Evolutionary conservation across 164 flowering plant genomes (phyloP).

Genomic region (Magnolia kwangsiensis): DNA sequence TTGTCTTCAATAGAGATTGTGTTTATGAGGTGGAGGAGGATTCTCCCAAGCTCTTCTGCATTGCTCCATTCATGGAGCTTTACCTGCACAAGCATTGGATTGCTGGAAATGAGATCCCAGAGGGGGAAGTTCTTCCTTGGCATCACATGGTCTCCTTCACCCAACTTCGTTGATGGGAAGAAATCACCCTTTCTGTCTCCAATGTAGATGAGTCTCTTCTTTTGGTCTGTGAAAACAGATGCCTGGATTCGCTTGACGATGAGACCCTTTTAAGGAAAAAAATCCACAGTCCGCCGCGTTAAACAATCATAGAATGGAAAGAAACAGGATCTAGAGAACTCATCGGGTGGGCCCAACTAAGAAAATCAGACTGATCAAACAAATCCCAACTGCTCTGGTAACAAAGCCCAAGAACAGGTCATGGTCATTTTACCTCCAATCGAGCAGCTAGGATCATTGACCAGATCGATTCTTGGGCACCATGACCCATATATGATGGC

Average conservation of each 20-base stretch:
- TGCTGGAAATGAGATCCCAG: conserved; percentile 38
- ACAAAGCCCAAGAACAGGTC: neutral
- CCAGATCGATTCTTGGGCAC: neutral
- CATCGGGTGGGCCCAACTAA: neutral
- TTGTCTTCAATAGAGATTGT: neutral
- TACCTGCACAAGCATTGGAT: conserved; percentile 48
- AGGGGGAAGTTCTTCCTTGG: conserved; percentile 73
- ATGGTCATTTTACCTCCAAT: neutral
- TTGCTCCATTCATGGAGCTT: conserved; percentile 64
- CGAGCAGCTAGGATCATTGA: neutral
- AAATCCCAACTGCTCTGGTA: neutral
- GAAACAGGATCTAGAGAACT: neutral
- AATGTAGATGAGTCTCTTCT: conserved; percentile 49
- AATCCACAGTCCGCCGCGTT: neutral
- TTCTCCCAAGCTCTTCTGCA: conserved; percentile 56
- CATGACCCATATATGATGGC: neutral
- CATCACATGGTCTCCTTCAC: conserved; percentile 64
- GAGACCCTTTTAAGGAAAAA: conserved; percentile 41
- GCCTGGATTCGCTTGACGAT: conserved; percentile 48
- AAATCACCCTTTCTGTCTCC: conserved; percentile 83
- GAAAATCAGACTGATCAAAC: neutral
- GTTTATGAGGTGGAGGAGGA: conserved; percentile 39
- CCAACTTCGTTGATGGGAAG: conserved; percentile 69
- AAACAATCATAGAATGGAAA: neutral
- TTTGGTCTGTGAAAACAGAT: conserved; percentile 19